Evolutionary conservation across 2,329 filamentous ascomycete genomes (phyloP).

Genomic region (Cadophora sp.): DNA sequence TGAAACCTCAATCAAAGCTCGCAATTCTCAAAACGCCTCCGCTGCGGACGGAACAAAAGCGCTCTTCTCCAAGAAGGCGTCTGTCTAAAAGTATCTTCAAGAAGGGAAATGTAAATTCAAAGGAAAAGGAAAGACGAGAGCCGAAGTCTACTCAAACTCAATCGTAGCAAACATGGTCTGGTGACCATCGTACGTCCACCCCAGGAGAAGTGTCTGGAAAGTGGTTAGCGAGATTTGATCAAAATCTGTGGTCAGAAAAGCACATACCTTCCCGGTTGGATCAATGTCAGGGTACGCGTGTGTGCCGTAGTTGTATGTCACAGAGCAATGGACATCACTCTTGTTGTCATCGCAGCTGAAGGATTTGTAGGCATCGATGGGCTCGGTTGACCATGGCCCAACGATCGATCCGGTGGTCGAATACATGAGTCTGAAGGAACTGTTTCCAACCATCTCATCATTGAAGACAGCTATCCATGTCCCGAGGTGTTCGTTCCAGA

Average conservation of each 20-base stretch:
- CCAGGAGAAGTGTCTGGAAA: constrained; percentile 10
- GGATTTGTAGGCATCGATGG: constrained; percentile 6
- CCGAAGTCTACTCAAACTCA: constrained; percentile 3
- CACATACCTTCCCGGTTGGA: constrained; percentile 12
- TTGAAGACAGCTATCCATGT: constrained; percentile 17
- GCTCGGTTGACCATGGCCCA: constrained; percentile 11
- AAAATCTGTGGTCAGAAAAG: neutral
- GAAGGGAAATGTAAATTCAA: neutral
- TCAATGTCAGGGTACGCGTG: constrained; percentile 16
- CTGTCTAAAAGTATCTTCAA: constrained; percentile 1
- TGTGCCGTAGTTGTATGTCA: constrained; percentile 13
- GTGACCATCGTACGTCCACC: constrained; percentile 12
- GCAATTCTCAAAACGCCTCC: neutral
- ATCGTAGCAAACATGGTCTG: constrained; percentile 16
- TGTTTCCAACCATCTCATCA: constrained; percentile 3
- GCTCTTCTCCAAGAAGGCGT: neutral
- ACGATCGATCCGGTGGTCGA: constrained; percentile 5
- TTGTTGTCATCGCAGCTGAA: constrained; percentile 11
- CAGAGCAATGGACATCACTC: neutral
- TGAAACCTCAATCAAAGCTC: neutral
- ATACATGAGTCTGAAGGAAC: constrained; percentile 14
- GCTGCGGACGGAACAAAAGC: neutral
- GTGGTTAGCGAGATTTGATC: neutral
- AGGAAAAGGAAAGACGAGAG: neutral
- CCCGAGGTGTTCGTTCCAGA: constrained; percentile 2